phyloP scores from a whole-genome alignment of 108 stramenopile genomes.

The Pseudonitzschia multiseries region DNA sequence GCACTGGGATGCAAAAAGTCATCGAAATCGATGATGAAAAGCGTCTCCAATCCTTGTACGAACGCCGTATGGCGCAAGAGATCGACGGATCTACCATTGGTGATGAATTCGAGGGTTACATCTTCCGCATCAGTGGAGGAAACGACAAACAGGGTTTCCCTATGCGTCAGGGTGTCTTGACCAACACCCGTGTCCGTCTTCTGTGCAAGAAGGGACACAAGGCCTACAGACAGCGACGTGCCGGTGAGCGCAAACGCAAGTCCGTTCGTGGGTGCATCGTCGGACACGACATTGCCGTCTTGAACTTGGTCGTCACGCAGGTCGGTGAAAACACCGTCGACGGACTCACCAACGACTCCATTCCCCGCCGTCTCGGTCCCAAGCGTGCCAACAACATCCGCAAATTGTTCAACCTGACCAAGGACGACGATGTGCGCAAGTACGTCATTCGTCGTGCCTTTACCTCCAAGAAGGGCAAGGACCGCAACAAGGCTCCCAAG shows the following conservation, averaged over 20 bases:
- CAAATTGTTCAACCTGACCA: constrained; percentile 98
- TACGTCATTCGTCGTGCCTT: constrained; percentile 96
- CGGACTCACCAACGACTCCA: constrained; percentile 91
- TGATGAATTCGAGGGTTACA: constrained; percentile 98
- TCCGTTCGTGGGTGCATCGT: constrained; percentile 99
- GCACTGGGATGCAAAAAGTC: constrained; percentile 95
- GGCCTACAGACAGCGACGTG: constrained; percentile 90
- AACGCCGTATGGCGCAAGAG: constrained; percentile 98
- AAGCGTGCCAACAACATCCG: constrained; percentile 99
- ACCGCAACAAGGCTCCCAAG: constrained; percentile 93
- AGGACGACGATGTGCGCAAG: constrained; percentile 99
- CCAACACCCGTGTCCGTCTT: constrained; percentile 96
- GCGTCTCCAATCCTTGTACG: constrained; percentile 97
- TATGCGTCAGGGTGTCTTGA: constrained; percentile 99
- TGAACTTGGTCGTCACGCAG: constrained; percentile 98
- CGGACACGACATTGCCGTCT: constrained; percentile 96
- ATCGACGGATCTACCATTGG: constrained; percentile 95
- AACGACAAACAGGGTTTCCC: constrained; percentile 99
- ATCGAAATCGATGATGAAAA: constrained; percentile 99
- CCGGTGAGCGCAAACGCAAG: constrained; percentile 99
- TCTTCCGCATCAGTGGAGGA: constrained; percentile 98
- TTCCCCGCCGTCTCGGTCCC: constrained; percentile 98
- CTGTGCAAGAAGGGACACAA: constrained; percentile 92
- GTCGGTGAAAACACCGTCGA: constrained; percentile 89
- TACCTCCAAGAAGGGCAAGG: constrained; percentile 96